Evolutionary conservation across 352 stramenopile genomes (phyloP).

Genomic region (Peronospora belbahrii): DNA sequence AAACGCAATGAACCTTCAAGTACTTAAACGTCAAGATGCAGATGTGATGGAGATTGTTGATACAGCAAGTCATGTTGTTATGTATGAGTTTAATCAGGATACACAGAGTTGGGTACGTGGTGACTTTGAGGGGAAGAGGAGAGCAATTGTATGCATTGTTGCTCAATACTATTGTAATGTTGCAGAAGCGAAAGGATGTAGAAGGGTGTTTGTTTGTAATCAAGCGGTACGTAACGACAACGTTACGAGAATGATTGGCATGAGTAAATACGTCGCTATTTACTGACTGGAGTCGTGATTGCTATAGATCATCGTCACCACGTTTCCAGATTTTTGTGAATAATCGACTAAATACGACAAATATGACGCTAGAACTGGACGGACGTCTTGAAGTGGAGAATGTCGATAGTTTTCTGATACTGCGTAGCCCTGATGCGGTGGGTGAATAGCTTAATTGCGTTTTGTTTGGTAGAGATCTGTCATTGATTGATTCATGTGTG

Average conservation of each 20-base stretch:
- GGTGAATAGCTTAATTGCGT: conserved; percentile 3
- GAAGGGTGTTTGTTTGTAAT: conserved; percentile 82
- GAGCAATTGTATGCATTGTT: neutral
- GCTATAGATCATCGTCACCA: conserved; percentile 51
- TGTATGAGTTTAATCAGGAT: conserved; percentile 84
- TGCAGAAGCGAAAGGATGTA: conserved; percentile 82
- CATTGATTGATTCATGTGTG: neutral
- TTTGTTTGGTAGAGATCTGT: neutral
- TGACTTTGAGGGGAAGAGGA: neutral
- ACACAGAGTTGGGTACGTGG: conserved; percentile 74
- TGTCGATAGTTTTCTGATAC: conserved; percentile 79
- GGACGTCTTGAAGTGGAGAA: conserved; percentile 71
- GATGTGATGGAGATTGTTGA: conserved; percentile 79
- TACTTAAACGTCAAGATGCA: conserved; percentile 76
- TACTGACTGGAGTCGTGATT: neutral
- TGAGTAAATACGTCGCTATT: too few relatives aligned
- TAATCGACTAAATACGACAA: conserved; percentile 84
- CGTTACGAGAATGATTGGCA: neutral
- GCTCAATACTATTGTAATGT: conserved; percentile 3
- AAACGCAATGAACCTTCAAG: conserved; percentile 83
- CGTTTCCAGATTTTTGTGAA: conserved; percentile 86
- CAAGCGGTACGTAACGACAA: conserved; percentile 43
- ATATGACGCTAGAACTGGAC: conserved; percentile 73
- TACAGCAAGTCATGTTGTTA: conserved; percentile 79
- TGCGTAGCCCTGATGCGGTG: conserved; percentile 59